These are phyloP conservation scores for Kwoniella sp. DNA, from an alignment of 768 basidiomycete species.

Conservation along the genomic window DNA sequence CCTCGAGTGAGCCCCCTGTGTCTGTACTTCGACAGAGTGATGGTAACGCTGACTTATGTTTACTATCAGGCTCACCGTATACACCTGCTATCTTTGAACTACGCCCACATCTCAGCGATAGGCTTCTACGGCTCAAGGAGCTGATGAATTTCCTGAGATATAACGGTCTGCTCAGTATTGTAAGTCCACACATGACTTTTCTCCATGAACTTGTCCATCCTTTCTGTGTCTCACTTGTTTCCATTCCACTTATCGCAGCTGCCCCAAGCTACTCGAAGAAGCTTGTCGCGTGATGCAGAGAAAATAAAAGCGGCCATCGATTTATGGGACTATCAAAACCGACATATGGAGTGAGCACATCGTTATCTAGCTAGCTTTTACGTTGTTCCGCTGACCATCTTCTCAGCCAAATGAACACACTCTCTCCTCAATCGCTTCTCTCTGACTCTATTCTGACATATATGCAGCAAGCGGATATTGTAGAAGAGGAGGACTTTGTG, in stretches of 20 bases:
- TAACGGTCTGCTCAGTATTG: slow-evolving; percentile 77
- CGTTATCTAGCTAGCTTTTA: slow-evolving; percentile 16
- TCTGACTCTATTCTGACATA: slow-evolving; percentile 68
- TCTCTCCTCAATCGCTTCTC: slow-evolving; percentile 62
- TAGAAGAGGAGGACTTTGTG: slow-evolving; percentile 71
- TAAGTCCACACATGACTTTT: slow-evolving; percentile 46
- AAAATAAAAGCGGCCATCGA: slow-evolving; percentile 78
- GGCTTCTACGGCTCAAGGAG: slow-evolving; percentile 75
- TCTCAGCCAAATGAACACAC: slow-evolving; percentile 38
- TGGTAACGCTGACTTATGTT: slow-evolving; percentile 7
- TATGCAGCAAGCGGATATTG: slow-evolving; percentile 65
- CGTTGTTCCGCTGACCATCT: slow-evolving; percentile 42
- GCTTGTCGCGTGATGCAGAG: slow-evolving; percentile 78
- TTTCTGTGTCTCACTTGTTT: too few relatives aligned
- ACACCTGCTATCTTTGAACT: slow-evolving; percentile 79
- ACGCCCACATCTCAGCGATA: slow-evolving; percentile 70
- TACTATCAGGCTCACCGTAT: slow-evolving; percentile 62
- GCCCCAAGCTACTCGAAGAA: slow-evolving; percentile 74
- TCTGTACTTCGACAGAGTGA: too few relatives aligned
- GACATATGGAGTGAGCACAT: slow-evolving; percentile 44
- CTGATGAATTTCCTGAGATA: slow-evolving; percentile 88
- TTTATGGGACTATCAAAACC: slow-evolving; percentile 65
- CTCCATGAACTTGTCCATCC: slow-evolving; percentile 15
- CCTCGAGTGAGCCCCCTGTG: slow-evolving; percentile 68
- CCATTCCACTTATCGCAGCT: too few relatives aligned